Evolutionary conservation across 2,329 filamentous ascomycete species (phyloP).

Genomic region (Sporothrix protearum): DNA sequence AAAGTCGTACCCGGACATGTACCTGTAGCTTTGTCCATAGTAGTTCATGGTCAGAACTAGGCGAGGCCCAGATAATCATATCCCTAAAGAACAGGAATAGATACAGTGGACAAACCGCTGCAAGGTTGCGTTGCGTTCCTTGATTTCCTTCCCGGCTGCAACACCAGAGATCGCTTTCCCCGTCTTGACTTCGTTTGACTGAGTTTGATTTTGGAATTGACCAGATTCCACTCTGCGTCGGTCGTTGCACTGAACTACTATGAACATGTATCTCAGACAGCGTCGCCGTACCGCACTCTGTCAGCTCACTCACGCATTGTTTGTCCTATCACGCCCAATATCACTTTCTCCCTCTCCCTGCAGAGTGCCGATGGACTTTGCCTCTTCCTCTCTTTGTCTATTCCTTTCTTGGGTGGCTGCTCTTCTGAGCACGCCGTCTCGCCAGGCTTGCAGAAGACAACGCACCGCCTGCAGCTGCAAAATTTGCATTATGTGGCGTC

Average conservation of each 20-base stretch:
- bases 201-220: background rate
- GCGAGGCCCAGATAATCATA: background rate
- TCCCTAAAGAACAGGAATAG: background rate
- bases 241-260: background rate
- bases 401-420: background rate
- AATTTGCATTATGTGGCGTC: background rate
- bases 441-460: background rate
- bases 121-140: background rate
- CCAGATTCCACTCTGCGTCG: background rate
- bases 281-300: background rate
- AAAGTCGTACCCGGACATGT: background rate
- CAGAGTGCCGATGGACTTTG: background rate
- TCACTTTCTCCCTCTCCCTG: background rate
- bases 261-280: constrained; percentile 7
- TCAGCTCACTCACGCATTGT: background rate
- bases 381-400: background rate
- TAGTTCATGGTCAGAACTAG: background rate
- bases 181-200: background rate
- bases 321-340: background rate
- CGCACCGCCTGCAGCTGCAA: background rate
- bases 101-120: background rate
- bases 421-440: background rate
- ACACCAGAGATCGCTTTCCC: background rate
- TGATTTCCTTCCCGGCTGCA: constrained; percentile 1
- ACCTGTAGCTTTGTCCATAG: background rate